Evolutionary conservation across 257 asterid genomes (phyloP), one percentile per base, ranked within the genome.

Genomic region (Penstemon davidsonii): DNA sequence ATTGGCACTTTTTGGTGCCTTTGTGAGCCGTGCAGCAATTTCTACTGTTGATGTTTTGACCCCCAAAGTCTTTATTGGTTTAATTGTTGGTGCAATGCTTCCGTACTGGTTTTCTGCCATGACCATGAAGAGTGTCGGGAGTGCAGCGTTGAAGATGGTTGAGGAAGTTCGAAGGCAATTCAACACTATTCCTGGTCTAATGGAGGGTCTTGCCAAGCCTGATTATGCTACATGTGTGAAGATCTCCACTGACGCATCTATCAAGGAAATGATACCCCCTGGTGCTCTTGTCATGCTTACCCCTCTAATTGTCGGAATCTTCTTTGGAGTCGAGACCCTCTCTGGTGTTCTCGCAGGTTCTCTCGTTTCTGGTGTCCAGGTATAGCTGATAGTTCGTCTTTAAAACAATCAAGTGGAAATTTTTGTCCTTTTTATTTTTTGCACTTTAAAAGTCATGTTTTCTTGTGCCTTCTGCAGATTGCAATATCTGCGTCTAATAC

Each of bases 81-180:
- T 90, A 58, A 73, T 90, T 56, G 95, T 90, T 43, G 96, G 97
- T 63, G 97, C 95, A 12, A 90, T 90, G 97, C 97, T 88, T 37
- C 96, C 97, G 1, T 90, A 90, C 75, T 90, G 97, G 97, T 90
- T 90, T 76, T 90, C 97, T 4, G 97, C 97, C 73, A 88, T 90
- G 97, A 90, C 96, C 62, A 90, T 90, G 97, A 90, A 90, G 92
- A 88, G 97, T 63, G 96, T 90, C 2, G 97, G 97, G 4, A 84
- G 90, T 47, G 97, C 97, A 19, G 97, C 97, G 62, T 55, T 90
- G 79, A 88, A 88, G 77, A 90, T 90, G 97, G 97, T 90, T 37
- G 97, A 90, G 77, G 97, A 90, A 75, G 96, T 88, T 25, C 84
- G 96, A 11, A 77, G 97, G 78, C 97, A 90, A 78, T 90, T 90